Evolutionary conservation across 2,329 filamentous ascomycete species (phyloP).

Genomic region (Talaromyces sp.): DNA sequence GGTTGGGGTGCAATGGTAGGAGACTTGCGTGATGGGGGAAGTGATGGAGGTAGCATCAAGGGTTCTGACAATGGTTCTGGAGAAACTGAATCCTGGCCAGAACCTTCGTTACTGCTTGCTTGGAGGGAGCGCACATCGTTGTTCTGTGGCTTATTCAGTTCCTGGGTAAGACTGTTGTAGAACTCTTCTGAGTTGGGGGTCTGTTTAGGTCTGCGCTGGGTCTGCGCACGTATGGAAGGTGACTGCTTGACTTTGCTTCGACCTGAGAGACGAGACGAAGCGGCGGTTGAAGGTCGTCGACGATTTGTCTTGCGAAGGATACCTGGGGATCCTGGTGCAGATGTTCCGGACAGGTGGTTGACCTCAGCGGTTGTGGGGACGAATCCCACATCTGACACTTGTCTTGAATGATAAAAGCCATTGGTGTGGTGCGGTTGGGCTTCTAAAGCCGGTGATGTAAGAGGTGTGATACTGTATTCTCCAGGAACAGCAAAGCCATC

Average conservation of each 20-base stretch:
- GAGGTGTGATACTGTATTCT: conserved; percentile 52
- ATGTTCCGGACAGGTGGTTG: conserved; percentile 33
- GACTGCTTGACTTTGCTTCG: conserved; percentile 47
- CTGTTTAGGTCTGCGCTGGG: conserved; percentile 35
- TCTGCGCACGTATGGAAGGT: conserved; percentile 47
- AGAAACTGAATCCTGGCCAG: conserved; percentile 52
- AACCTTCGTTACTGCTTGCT: conserved; percentile 47
- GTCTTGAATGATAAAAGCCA: conserved; percentile 39
- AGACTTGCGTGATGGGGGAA: conserved; percentile 47
- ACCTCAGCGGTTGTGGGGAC: conserved; percentile 46
- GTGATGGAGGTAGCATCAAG: conserved; percentile 53
- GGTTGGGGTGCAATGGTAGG: conserved; percentile 40
- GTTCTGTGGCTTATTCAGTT: conserved; percentile 28
- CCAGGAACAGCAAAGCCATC: conserved; percentile 52
- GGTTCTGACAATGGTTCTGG: conserved; percentile 54
- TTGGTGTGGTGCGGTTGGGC: conserved; percentile 42
- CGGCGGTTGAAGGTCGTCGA: conserved; percentile 36
- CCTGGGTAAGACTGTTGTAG: conserved; percentile 41
- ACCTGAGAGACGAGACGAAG: conserved; percentile 31
- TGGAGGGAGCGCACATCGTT: conserved; percentile 35
- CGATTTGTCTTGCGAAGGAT: conserved; percentile 42
- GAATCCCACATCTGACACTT: conserved; percentile 44
- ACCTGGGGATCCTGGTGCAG: conserved; percentile 30
- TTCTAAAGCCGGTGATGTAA: conserved; percentile 55
- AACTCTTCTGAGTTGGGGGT: conserved; percentile 38